Base-by-base conservation (phyloP, 169 alveolate genomes). In the Pseudocohnilembus persalinus region DNA sequence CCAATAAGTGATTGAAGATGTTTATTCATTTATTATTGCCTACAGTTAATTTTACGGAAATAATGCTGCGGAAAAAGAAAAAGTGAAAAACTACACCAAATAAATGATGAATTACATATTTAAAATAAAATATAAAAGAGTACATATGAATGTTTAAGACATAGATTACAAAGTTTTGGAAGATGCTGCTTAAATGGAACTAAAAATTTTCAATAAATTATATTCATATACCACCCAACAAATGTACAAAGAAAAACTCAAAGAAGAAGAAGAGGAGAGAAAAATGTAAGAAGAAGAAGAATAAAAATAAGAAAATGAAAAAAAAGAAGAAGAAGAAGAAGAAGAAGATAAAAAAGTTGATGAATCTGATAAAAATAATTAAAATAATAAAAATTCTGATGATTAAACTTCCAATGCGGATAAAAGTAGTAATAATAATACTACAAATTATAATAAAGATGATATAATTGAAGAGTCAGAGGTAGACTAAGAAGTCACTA, bases 121-220 rank as follows among this genome's bases (percentile, higher is more conserved):
- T 26, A 72, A 77, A 31, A 1, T 77, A 6, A 6, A 63, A 0
- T 33, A 33, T 33, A 77, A 33, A 33, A 30, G 74, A 1, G 27
- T 49, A 26, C 63, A 79, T 20, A 28, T 34, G 0, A 29, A 33
- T 29, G 84, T n/a, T n/a, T n/a, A 79, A 6, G 49, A 26, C 4
- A 34, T 33, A 1, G 31, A 49, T 27, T 34, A 79, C 30, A 76
- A 79, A 64, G 49, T 49, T 63, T 29, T 29, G 31, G 29, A 28
- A 63, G 31, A 28, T 0, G 84, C 63, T 0, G 64, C 84, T 29
- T 68, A 79, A 49, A 79, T 79, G 11, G 84, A 79, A 79, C 34
- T 49, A 24, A 49, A 79, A 79, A 79, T 79, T 63, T 79, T 49
- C 63, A 73, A 79, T 29, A 79, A 79, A 30, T 29, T 79, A 0